Evolutionary conservation across 2,329 filamentous ascomycete species (phyloP), one percentile per base, ranked within the genome.

Genomic region (Penicillium hordei): DNA sequence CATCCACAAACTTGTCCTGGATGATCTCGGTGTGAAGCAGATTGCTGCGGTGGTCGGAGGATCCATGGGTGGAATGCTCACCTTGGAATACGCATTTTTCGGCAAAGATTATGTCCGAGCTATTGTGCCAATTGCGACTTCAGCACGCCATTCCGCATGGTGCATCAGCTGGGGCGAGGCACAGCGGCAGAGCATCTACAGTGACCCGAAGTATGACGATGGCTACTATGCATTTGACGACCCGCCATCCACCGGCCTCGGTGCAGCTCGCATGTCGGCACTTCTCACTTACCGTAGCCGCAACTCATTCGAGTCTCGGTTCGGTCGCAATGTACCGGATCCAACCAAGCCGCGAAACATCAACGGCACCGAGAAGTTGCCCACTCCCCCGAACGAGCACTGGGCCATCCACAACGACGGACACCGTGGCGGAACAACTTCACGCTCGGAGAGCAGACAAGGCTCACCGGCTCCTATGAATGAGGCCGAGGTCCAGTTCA

Each of bases 121-220:
- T 21, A 82, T 85, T 61, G 77, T 83, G 15, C 81, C 82, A 1
- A 84, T 85, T 52, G 81, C 82, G 15, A 84, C 82, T 4, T 82
- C 81, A 15, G 80, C 80, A 21, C 78, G 81, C 21, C 82, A 84
- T 60, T 82, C 81, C 42, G 82, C 82, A 3, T 85, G 82, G 82
- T 82, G 81, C 44, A 85, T 85, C 55, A 82, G 82, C 59, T 85
- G 82, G 82, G 81, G 81, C 3, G 82, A 85, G 69, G 79, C 81
- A 8, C 82, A 85, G 65, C 72, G 82, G 57, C 81, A 84, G 65
- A 81, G 81, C 82, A 97, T 99, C 73, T 99, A 97, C 77, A 93
- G 91, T 39, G 94, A 99, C 72, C 94, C 94, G 33, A 97, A 97
- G 79, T 99, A 99, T 75, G 92, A 97, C 61, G 93, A 97, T 70